A percentile compares a stretch with the other conserved stretches of the same genome.
Evolutionary conservation across 2,329 filamentous ascomycete species (phyloP).

Genomic region (Aspergillus aculeatus): DNA sequence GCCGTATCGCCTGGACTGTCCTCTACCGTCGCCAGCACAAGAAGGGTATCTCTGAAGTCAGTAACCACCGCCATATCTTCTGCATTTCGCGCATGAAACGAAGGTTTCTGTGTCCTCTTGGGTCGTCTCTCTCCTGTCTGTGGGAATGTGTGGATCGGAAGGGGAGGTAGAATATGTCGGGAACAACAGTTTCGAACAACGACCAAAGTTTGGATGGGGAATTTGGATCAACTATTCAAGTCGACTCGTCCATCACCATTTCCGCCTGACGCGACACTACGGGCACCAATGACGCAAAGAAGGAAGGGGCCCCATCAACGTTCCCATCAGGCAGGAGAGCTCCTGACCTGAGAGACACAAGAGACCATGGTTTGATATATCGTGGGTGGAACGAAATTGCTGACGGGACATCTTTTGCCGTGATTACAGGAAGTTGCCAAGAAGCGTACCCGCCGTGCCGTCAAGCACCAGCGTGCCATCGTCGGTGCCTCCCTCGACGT

Average conservation of each 20-base stretch:
- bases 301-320: no score
- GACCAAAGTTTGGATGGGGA: no score
- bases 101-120: constrained; percentile 17
- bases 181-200: not conserved
- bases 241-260: no score
- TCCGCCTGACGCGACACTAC: no score
- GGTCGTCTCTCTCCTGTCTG: constrained; percentile 12
- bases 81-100: constrained; percentile 10
- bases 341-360: not conserved
- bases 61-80: constrained; percentile 39
- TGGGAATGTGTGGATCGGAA: constrained; percentile 9
- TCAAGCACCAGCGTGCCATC: constrained; percentile 98
- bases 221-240: no score
- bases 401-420: constrained; percentile 30
- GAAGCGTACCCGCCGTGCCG: constrained; percentile 96
- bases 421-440: constrained; percentile 88
- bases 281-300: no score
- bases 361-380: not conserved
- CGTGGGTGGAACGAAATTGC: constrained; percentile 12
- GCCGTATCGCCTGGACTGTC: constrained; percentile 97
- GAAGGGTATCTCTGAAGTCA: constrained; percentile 99
- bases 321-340: no score
- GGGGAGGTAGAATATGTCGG: not conserved
- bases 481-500: constrained; percentile 99
- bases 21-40: constrained; percentile 98